Evolutionary conservation across 2,329 filamentous ascomycete species (phyloP), one percentile per base, ranked within the genome.

Genomic region (Xylaria sp.): DNA sequence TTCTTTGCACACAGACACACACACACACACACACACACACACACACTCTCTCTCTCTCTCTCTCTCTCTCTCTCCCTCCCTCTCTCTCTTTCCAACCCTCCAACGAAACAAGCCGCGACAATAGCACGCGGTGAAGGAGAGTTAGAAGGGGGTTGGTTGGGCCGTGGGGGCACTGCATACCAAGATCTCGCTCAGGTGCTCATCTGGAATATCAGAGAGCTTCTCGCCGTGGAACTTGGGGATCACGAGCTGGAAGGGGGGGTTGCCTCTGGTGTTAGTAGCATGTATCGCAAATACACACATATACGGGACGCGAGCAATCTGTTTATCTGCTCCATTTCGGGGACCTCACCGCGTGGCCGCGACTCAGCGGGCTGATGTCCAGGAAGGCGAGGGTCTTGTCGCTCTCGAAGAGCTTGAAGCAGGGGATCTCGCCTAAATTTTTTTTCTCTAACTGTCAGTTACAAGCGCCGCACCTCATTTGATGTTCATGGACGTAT

Each of bases 341-440:
- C n/a, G n/a, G 41, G 39, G 26, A 39, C 44, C 86, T 67, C 80
- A 97, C 93, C 62, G 92, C 90, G 70, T 99, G 94, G 52, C 94
- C 94, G 69, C 84, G 84, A 73, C 88, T 91, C 19, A 97, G 78
- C 3, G 94, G 94, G 62, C 91, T 88, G 75, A 99, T 97, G 73
- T 99, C 94, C 63, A 99, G 88, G 74, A 99, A 99, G 8, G 94
- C 94, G 59, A 96, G 81, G 42, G 93, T 90, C 78, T 93, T 96
- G 37, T 96, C 90, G 66, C 85, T 94, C 77, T 99, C 94, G 71
- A 91, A 92, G 75, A 99, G 87, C 83, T 97, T 99, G 81, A 97
- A 88, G 65, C 86, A 93, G 44, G 94, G 94, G 72, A 99, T 97
- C 58, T 97, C 93, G 63, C 92, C 92, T 97, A 66, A 56, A 39